A percentile compares a stretch with the other conserved stretches of the same genome.
These are phyloP conservation scores for Aspergillus alliaceus DNA, from an alignment of 2,329 filamentous ascomycete species.

Conservation along the genomic window DNA sequence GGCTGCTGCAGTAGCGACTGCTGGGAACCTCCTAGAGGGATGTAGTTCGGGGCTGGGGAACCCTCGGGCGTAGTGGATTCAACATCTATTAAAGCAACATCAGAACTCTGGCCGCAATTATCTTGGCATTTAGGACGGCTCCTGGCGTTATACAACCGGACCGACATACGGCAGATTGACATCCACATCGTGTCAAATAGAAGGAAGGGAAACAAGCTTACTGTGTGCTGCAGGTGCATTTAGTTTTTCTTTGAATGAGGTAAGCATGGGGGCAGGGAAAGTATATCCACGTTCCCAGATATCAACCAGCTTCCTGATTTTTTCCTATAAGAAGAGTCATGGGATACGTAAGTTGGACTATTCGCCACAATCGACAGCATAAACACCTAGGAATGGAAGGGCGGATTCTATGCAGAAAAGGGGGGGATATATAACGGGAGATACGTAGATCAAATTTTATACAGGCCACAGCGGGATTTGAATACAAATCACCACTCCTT, in stretches of 20 bases:
- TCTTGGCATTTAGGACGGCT: not conserved
- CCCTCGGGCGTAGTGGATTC: conserved; percentile 69
- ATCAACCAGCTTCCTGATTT: conserved; percentile 91
- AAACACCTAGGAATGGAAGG: conserved; percentile 21
- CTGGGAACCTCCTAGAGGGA: conserved; percentile 36
- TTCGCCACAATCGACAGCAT: conserved; percentile 28
- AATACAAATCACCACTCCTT: conserved; percentile 29
- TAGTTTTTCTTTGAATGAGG: conserved; percentile 80
- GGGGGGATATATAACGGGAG: conserved; percentile 23
- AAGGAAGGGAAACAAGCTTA: conserved; percentile 53
- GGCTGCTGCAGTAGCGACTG: conserved; percentile 25
- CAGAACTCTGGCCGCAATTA: conserved; percentile 20
- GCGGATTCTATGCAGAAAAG: conserved; percentile 24
- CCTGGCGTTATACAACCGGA: not conserved
- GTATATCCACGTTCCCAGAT: conserved; percentile 97
- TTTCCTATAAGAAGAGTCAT: conserved; percentile 68
- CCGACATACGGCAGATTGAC: conserved; percentile 7
- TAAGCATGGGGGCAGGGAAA: conserved; percentile 77
- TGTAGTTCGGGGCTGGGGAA: conserved; percentile 48
- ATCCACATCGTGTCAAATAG: not conserved
- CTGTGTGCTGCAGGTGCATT: conserved; percentile 61
- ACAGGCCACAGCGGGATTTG: conserved; percentile 24
- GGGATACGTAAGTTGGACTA: conserved; percentile 51
- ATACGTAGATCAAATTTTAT: conserved; percentile 27
- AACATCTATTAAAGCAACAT: conserved; percentile 50